Evolutionary conservation across 2,329 filamentous ascomycete species (phyloP), one percentile per base, ranked within the genome.

Genomic region (Nemania diffusa): DNA sequence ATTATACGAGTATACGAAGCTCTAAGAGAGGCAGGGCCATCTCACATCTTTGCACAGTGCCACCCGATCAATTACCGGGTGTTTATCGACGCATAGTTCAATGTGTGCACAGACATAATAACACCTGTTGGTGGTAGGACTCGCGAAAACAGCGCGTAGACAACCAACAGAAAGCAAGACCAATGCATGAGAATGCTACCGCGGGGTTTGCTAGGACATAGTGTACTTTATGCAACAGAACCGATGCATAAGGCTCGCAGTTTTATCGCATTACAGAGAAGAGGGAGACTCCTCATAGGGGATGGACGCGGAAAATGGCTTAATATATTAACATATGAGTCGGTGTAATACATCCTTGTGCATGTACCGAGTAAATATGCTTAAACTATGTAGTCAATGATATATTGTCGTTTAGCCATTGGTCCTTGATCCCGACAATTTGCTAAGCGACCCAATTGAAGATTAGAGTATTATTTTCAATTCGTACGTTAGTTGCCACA

Each of bases 201-300:
- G 5, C 37, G 17, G n/a, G 17, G 40, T 17, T 40, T 15, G n/a
- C 20, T 8, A 44, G n/a, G 20, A 20, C n/a, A 44, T 20, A 15
- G 24, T 40, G 29, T 26, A 59, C 44, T 40, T 40, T n/a, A 24
- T 51, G 27, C 46, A 51, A 34, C 24, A 20, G 24, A 59, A 40
- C 11, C 44, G 5, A 50, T 20, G 11, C 52, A 9, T 40, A 22
- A 37, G n/a, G 32, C 24, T 40, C 8, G 15, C 15, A 8, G 44
- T 22, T 34, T 50, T 9, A 15, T 51, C 26, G 11, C 9, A 34
- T 9, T 20, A 20, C 50, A 9, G 44, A 11, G 20, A 29, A 46
- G n/a, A n/a, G n/a, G n/a, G n/a, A n/a, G n/a, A n/a, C n/a, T n/a
- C n/a, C n/a, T n/a, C n/a, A n/a, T n/a, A n/a, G n/a, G n/a, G n/a